Percentiles rank a stretch among this genome's conserved stretches.
phyloP scores from a whole-genome alignment of 768 basidiomycete species.

The Boletus barrowsii region DNA sequence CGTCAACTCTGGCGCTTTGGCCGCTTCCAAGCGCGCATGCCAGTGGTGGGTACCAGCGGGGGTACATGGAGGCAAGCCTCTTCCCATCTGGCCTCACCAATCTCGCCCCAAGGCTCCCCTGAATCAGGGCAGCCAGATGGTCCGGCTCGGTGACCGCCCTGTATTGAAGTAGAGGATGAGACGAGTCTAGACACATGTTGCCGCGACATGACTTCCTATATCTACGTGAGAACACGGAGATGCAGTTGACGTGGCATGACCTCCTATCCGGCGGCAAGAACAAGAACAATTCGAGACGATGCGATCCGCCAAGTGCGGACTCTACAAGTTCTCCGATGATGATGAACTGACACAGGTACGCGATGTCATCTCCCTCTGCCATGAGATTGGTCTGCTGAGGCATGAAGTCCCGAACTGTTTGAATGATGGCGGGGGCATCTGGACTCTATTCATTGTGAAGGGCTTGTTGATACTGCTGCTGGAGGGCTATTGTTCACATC shows the following conservation, averaged over 20 bases:
- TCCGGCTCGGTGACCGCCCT: conserved; percentile 2
- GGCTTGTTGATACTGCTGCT: conserved; percentile 1
- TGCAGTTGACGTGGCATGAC: conserved; percentile 10
- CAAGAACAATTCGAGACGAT: conserved; percentile 16
- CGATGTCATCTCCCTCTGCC: neutral
- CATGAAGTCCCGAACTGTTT: neutral
- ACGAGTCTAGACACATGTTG: conserved; percentile 13
- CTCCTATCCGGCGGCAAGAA: neutral
- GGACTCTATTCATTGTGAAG: conserved; percentile 3
- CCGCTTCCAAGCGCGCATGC: neutral
- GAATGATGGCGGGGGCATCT: neutral
- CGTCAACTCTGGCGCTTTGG: conserved; percentile 6
- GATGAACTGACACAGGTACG: conserved; percentile 6
- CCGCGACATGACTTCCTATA: conserved; percentile 13
- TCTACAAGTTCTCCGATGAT: conserved; percentile 11
- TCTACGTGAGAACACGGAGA: conserved; percentile 9
- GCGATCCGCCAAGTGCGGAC: conserved; percentile 16
- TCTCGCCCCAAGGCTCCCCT: conserved; percentile 9
- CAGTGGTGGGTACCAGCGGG: rapidly evolving
- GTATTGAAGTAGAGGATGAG: conserved; percentile 6
- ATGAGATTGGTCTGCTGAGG: conserved; percentile 2
- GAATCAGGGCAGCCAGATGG: neutral
- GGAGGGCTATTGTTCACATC: conserved; percentile 1
- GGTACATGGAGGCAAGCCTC: conserved; percentile 1
- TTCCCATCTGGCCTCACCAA: conserved; percentile 13